Conservation (phyloP, 2,329 filamentous ascomycete species). For the Talaromyces albobiverticillius region DNA sequence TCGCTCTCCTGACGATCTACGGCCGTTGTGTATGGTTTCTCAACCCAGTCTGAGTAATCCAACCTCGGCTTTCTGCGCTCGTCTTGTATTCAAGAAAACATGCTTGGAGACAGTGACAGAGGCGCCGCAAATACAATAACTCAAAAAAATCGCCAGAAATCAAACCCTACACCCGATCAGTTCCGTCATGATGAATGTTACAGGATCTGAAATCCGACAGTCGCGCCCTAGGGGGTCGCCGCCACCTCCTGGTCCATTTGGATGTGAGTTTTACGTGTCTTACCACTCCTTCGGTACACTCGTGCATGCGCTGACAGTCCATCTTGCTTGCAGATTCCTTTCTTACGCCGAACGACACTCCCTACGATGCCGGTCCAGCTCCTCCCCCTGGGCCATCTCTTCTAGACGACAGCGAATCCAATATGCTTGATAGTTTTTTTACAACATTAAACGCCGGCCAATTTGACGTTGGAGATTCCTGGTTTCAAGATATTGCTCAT, state of each 20-base stretch:
- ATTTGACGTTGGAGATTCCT: slow-evolving; percentile 37
- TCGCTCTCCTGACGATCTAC: not conserved
- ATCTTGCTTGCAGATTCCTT: slow-evolving; percentile 31
- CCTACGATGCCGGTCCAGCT: slow-evolving; percentile 54
- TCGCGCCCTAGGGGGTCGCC: slow-evolving; percentile 48
- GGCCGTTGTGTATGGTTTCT: not conserved
- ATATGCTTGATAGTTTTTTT: slow-evolving; percentile 52
- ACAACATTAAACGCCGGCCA: slow-evolving; percentile 40
- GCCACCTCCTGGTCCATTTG: slow-evolving; percentile 61
- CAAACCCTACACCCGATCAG: not conserved
- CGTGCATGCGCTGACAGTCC: no score
- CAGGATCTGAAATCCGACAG: slow-evolving; percentile 27
- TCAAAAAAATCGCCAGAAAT: not conserved
- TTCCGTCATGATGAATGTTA: slow-evolving; percentile 31
- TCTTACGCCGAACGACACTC: slow-evolving; percentile 32
- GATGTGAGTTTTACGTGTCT: slow-evolving; percentile 57
- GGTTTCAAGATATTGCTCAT: slow-evolving; percentile 26
- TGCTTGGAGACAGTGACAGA: slow-evolving; percentile 3
- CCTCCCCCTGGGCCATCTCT: slow-evolving; percentile 64
- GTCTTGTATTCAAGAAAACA: not conserved
- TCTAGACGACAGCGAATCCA: slow-evolving; percentile 58
- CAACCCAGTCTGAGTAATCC: not conserved
- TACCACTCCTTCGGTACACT: not conserved
- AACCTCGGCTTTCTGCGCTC: slow-evolving; percentile 7
- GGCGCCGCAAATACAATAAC: not conserved